These are phyloP conservation scores for Thielaviopsis punctulata DNA, from an alignment of 2,329 filamentous ascomycete genomes.

Conservation along the genomic window DNA sequence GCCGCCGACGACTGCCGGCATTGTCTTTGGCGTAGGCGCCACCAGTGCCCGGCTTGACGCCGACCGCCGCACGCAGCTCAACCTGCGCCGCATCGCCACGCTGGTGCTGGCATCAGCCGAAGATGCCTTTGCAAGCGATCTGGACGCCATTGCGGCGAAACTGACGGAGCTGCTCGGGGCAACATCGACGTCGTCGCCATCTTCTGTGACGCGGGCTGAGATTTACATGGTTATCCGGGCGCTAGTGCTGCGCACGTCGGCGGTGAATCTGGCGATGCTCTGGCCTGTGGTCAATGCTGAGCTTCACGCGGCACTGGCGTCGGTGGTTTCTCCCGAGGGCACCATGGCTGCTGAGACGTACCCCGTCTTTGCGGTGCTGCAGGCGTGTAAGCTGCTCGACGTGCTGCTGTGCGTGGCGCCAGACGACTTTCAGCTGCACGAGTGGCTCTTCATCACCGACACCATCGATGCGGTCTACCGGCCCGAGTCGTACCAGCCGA, in stretches of 20 bases:
- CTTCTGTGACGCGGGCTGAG: slow-evolving; percentile 73
- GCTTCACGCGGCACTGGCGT: slow-evolving; percentile 62
- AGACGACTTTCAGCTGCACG: slow-evolving; percentile 94
- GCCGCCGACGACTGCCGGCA: slow-evolving; percentile 78
- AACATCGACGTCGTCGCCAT: slow-evolving; percentile 77
- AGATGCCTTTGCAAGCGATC: slow-evolving; percentile 65
- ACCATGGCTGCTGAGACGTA: slow-evolving; percentile 52
- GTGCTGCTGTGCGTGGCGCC: slow-evolving; percentile 70
- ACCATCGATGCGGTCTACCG: slow-evolving; percentile 92
- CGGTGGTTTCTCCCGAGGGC: slow-evolving; percentile 50
- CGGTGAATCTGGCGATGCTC: slow-evolving; percentile 63
- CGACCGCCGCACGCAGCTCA: slow-evolving; percentile 81
- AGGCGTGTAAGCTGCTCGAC: slow-evolving; percentile 88
- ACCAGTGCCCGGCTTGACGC: slow-evolving; percentile 88
- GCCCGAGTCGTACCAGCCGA: slow-evolving; percentile 46
- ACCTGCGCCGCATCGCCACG: slow-evolving; percentile 64
- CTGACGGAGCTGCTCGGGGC: slow-evolving; percentile 73
- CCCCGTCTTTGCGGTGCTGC: slow-evolving; percentile 59
- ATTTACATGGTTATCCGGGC: slow-evolving; percentile 78
- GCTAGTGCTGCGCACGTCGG: slow-evolving; percentile 59
- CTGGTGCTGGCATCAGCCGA: slow-evolving; percentile 59
- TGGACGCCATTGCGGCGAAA: slow-evolving; percentile 61
- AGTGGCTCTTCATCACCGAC: slow-evolving; percentile 95
- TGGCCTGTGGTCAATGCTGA: slow-evolving; percentile 87
- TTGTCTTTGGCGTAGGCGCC: slow-evolving; percentile 96